Evolutionary conservation across 1,139 yeast genomes (phyloP).

Genomic region (Kodamaea ohmeri): DNA sequence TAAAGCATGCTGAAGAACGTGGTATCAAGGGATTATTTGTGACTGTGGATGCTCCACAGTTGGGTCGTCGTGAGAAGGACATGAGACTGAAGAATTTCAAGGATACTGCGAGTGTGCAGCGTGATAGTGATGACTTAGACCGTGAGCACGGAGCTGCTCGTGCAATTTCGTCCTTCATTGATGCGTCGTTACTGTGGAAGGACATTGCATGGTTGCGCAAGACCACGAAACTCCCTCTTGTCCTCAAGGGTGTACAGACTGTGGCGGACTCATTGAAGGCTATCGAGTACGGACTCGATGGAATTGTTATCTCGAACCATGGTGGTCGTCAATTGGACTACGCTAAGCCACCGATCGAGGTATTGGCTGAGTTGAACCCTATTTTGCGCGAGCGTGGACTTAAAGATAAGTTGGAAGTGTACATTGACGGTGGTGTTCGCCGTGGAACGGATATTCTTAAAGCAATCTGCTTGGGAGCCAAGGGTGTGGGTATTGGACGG

Average conservation of each 20-base stretch:
- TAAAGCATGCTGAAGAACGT: constrained; percentile 68
- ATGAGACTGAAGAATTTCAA: constrained; percentile 42
- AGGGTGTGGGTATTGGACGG: constrained; percentile 73
- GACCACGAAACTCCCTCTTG: constrained; percentile 62
- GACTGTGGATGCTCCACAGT: constrained; percentile 92
- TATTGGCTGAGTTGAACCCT: constrained; percentile 63
- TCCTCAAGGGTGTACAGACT: constrained; percentile 70
- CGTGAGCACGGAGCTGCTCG: constrained; percentile 66
- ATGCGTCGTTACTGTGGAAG: constrained; percentile 70
- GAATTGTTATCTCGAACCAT: constrained; percentile 66
- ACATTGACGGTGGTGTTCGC: constrained; percentile 67
- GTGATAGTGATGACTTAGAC: constrained; percentile 55
- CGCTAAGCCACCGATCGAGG: constrained; percentile 65
- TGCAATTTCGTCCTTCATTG: constrained; percentile 76
- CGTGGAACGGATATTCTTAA: constrained; percentile 66
- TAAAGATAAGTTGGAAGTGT: constrained; percentile 49
- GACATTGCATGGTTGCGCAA: constrained; percentile 54
- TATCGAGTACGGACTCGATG: constrained; percentile 59
- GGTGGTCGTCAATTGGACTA: constrained; percentile 76
- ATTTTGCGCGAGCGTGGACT: constrained; percentile 44
- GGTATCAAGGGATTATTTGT: constrained; percentile 80
- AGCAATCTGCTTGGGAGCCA: constrained; percentile 67
- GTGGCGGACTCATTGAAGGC: constrained; percentile 67
- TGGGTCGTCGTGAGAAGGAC: constrained; percentile 87
- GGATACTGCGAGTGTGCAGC: constrained; percentile 53